phyloP scores from a whole-genome alignment of 345 rosid genomes.

The Heritiera littoralis region DNA sequence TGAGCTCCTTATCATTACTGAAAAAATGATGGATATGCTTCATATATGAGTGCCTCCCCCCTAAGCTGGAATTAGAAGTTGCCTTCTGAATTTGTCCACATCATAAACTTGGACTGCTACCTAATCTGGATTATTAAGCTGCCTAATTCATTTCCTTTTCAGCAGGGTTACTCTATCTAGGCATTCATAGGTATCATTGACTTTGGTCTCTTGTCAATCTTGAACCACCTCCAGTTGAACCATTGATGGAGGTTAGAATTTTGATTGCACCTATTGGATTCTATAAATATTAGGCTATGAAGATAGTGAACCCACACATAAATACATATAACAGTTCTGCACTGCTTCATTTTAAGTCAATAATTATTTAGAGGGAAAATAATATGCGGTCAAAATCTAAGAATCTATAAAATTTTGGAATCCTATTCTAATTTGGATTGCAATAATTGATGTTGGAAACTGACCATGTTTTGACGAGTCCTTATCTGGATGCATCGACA shows the following conservation, averaged over 20 bases:
- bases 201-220: not conserved
- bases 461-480: not conserved
- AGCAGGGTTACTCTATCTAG: not conserved
- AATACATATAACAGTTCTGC: not conserved
- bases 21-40: not conserved
- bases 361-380: not conserved
- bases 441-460: not conserved
- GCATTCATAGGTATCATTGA: not conserved
- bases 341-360: not conserved
- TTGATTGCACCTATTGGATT: not conserved
- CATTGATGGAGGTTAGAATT: not conserved
- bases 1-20: not conserved
- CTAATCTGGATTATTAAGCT: not conserved
- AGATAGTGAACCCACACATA: conserved; percentile 3
- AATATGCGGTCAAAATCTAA: not conserved
- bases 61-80: not conserved
- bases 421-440: not conserved
- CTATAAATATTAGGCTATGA: not conserved
- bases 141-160: conserved; percentile 9
- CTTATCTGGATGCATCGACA: conserved; percentile 1
- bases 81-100: not conserved
- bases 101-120: not conserved
- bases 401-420: not conserved
- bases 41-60: not conserved
- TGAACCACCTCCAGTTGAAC: not conserved